Base-by-base conservation (phyloP, 2,329 filamentous ascomycete species). In the Arthrobotrys entomopaga region DNA sequence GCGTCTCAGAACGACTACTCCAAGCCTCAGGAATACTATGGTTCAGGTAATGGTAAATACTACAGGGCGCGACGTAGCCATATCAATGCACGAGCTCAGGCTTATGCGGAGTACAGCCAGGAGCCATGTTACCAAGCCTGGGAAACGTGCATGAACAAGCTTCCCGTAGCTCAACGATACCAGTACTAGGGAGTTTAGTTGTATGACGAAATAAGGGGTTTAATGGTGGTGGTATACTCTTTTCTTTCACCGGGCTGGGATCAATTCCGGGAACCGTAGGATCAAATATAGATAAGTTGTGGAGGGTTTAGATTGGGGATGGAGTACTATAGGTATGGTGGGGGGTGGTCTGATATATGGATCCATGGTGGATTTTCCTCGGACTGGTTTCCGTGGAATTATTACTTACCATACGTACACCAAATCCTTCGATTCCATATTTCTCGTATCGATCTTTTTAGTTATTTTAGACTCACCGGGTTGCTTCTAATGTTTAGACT, bases 71-170 rank as follows among this genome's bases (percentile, higher is more conserved):
- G 58, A 19, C 65, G 65, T 6, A 59, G 65, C 22, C 26, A 16
- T 10, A 56, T 69, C n/a, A 22, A 42, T 7, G 65, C 56, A n/a
- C 56, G 65, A 22, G 48, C 34, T 2, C 48, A 59, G 10, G 22
- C 40, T 4, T 59, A 61, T n/a, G 22, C 42, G 1, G 42, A 42
- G 26, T 69, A 69, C 26, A 69, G 48, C 24, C 16, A 53, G n/a
- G 65, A 69, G 40, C 58, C 58, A 20, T 69, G 65, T 19, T 69
- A 61, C 22, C 48, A 69, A 16, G 38, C 50, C 29, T 69, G 48
- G 49, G 57, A 69, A 20, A 29, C 22, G n/a, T 69, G 65, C 20
- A 34, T 69, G 38, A 61, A 61, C 29, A 19, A 48, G 40, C 56
- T 59, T 48, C 40, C 56, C 16, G 13, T 16, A 3, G 38, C 53